phyloP scores from a whole-genome alignment of 140 eudicot genomes.

The Erigeron philadelphicus region DNA sequence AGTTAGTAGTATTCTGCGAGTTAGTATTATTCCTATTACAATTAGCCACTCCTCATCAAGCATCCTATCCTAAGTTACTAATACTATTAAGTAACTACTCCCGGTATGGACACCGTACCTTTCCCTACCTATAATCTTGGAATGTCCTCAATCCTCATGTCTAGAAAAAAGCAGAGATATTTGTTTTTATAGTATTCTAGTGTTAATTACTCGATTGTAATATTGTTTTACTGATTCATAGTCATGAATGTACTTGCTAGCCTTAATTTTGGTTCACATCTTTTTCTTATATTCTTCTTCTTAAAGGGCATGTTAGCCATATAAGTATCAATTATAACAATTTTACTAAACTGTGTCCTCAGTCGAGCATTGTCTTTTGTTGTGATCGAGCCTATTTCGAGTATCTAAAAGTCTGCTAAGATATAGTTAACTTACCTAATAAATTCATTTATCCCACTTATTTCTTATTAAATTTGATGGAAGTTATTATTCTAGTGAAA shows the following conservation, averaged over 20 bases:
- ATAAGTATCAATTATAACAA: neutral
- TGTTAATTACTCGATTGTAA: too few relatives aligned
- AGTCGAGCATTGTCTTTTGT: neutral
- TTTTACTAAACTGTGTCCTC: constrained; percentile 6
- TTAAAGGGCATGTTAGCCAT: constrained; percentile 6
- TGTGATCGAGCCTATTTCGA: neutral
- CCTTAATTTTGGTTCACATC: neutral
- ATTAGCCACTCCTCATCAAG: too few relatives aligned
- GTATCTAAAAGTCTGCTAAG: neutral
- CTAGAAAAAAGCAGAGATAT: neutral
- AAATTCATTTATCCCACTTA: neutral
- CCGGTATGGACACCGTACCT: neutral
- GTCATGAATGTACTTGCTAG: constrained; percentile 6
- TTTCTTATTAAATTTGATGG: neutral
- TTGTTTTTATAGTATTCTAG: too few relatives aligned
- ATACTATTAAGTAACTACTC: constrained; percentile 4
- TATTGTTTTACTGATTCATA: neutral
- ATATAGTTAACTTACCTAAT: neutral
- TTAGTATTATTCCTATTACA: too few relatives aligned
- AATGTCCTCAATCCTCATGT: neutral
- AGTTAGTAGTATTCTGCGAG: too few relatives aligned
- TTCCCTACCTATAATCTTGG: neutral
- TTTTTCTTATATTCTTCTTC: neutral
- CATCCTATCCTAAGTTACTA: neutral
- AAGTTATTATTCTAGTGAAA: neutral